Conservation (phyloP, 768 basidiomycete genomes). For the Podaxis carcinomalis region DNA sequence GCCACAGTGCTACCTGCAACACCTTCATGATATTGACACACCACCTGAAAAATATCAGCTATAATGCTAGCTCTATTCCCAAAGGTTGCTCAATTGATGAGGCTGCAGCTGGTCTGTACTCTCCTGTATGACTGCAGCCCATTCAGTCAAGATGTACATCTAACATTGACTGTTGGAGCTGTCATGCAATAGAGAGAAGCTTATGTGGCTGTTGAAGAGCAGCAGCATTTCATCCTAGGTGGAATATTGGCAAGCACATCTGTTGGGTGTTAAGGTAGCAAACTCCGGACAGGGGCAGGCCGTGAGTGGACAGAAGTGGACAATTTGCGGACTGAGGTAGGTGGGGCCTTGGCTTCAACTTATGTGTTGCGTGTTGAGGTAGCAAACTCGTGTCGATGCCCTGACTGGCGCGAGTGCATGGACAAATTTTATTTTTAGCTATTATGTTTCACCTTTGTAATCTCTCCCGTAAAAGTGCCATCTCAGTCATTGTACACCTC, state of each 20-base stretch:
- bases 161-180: neutral
- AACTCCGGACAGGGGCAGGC: too few relatives aligned
- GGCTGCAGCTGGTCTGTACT: slow-evolving; percentile 17
- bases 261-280: too few relatives aligned
- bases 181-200: neutral
- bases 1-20: slow-evolving; percentile 36
- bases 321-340: too few relatives aligned
- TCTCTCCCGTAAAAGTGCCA: too few relatives aligned
- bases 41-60: slow-evolving; percentile 31
- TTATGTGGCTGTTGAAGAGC: neutral
- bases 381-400: too few relatives aligned
- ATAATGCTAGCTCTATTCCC: slow-evolving; percentile 26
- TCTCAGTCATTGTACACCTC: too few relatives aligned
- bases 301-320: too few relatives aligned
- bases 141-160: neutral
- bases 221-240: neutral
- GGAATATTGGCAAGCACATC: slow-evolving; percentile 25
- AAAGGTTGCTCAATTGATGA: slow-evolving; percentile 22
- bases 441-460: too few relatives aligned
- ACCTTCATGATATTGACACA: slow-evolving; percentile 39
- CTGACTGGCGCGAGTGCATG: too few relatives aligned
- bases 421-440: too few relatives aligned
- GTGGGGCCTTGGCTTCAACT: too few relatives aligned
- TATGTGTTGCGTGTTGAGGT: slow-evolving; percentile 11
- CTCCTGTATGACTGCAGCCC: slow-evolving; percentile 14